Evolutionary conservation across 768 basidiomycete species (phyloP).

Genomic region (Mycena polygramma): DNA sequence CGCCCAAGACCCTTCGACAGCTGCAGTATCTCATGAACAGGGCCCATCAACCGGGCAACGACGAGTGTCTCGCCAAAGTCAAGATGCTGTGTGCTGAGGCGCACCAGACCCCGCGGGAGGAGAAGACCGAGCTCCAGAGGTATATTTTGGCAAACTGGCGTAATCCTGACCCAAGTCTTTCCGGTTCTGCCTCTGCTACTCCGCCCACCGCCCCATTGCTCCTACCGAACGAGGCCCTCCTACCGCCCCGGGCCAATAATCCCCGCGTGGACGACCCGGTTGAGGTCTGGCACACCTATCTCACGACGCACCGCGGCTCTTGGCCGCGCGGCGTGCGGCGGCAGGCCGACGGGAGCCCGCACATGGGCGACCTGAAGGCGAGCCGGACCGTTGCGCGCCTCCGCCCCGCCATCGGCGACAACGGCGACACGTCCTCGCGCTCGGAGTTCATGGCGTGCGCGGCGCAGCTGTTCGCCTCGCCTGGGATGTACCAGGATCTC

Average conservation of each 20-base stretch:
- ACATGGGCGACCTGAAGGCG: slow-evolving; percentile 58
- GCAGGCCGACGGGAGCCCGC: slow-evolving; percentile 52
- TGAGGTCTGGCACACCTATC: slow-evolving; percentile 61
- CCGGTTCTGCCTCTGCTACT: slow-evolving; percentile 37
- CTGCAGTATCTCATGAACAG: slow-evolving; percentile 57
- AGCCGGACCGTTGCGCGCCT: slow-evolving; percentile 64
- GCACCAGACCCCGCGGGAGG: slow-evolving; percentile 57
- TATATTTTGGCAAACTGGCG: slow-evolving; percentile 59
- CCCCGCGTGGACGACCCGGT: slow-evolving; percentile 62
- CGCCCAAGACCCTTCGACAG: slow-evolving; percentile 54
- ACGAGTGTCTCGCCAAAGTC: slow-evolving; percentile 55
- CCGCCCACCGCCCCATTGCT: slow-evolving; percentile 27
- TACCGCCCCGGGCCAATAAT: slow-evolving; percentile 50
- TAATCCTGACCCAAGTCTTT: slow-evolving; percentile 50
- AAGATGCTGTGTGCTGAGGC: slow-evolving; percentile 61
- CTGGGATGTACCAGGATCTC: slow-evolving; percentile 55
- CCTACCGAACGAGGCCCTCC: slow-evolving; percentile 22
- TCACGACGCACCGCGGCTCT: slow-evolving; percentile 57
- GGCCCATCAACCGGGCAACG: slow-evolving; percentile 59
- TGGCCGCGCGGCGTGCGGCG: slow-evolving; percentile 64
- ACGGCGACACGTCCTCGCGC: slow-evolving; percentile 50
- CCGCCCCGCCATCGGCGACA: slow-evolving; percentile 52
- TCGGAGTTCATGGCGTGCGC: slow-evolving; percentile 56
- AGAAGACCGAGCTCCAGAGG: slow-evolving; percentile 59
- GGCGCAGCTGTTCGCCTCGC: slow-evolving; percentile 55